Percentiles rank a stretch among this genome's conserved stretches.
phyloP scores from a whole-genome alignment of 2,329 filamentous ascomycete genomes.

The Furcasterigmium sp. region DNA sequence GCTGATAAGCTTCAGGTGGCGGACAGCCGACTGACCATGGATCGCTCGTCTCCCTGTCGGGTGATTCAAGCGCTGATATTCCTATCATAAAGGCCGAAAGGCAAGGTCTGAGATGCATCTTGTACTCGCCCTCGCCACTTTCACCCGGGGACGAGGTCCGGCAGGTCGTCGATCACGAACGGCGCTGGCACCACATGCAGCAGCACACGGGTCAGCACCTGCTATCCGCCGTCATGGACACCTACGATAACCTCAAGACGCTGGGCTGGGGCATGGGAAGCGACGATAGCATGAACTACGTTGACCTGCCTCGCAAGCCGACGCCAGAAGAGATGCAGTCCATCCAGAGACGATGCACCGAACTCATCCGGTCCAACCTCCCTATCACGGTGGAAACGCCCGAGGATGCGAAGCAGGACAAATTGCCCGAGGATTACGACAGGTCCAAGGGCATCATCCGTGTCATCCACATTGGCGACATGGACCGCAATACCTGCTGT shows the following conservation, averaged over 20 bases:
- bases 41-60: conserved; percentile 10
- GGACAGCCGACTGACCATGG: conserved; percentile 24
- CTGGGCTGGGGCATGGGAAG: conserved; percentile 24
- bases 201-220: conserved; percentile 26
- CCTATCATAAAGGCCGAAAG: conserved; percentile 18
- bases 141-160: conserved; percentile 13
- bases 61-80: conserved; percentile 6
- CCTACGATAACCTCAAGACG: conserved; percentile 15
- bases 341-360: conserved; percentile 19
- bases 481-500: conserved; percentile 25
- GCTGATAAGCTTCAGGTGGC: conserved; percentile 14
- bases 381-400: conserved; percentile 19
- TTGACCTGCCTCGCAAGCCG: conserved; percentile 21
- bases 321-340: conserved; percentile 14
- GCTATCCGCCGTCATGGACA: conserved; percentile 23
- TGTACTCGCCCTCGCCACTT: conserved; percentile 14
- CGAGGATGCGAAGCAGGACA: conserved; percentile 15
- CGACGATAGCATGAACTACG: conserved; percentile 21
- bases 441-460: conserved; percentile 21
- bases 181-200: conserved; percentile 27
- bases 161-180: conserved; percentile 20
- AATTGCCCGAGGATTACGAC: conserved; percentile 22
- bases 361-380: conserved; percentile 17
- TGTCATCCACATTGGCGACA: conserved; percentile 19
- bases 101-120: conserved; percentile 19